Base-by-base conservation (phyloP, 2,329 filamentous ascomycete species). In the Phialophora verrucosa region DNA sequence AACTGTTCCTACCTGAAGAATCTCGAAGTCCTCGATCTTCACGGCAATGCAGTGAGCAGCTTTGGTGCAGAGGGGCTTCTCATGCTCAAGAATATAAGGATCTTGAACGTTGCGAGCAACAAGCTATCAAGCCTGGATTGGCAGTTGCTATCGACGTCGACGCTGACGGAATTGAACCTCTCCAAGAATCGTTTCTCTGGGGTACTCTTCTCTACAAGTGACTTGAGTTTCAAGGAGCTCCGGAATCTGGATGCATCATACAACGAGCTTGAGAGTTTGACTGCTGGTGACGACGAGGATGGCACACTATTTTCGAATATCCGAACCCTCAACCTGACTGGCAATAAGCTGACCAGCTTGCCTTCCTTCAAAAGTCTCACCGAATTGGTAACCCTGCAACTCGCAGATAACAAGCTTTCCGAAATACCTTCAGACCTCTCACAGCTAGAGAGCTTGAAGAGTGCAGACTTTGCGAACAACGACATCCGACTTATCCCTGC, bases 401-500 rank as follows among this genome's bases (percentile, higher is more conserved):
- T 90, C 0, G 91, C 94, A 58, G 91, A 96, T 72, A 99, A 99
- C 75, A 89, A 85, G 72, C 87, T 99, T 27, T 81, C 85, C 1
- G 81, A 84, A 3, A 83, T 98, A n/a, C 95, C 94, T 0, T 82
- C 87, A 32, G 92, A 92, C 0, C 91, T 98, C 70, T 83, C 85
- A 0, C 82, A 81, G 1, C 83, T 97, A 0, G 78, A 84, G 42
- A 88, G 87, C 64, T 78, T 98, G 14, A 89, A 88, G 58, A 90
- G 89, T 63, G 91, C 90, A 32, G 92, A 97, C 76, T 90, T 98
- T 70, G 91, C 91, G 0, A 88, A 90, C 71, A 99, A 99, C 74
- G 88, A 95, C 69, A 87, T 99, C 56, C 87, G 87, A 1, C 82
- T 86, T 12, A 77, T 99, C 7, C 91, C 95, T 32, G 85, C 91